Percentiles rank a stretch among this genome's conserved stretches.
Conservation (phyloP, 306 rosid genomes). For the Cicer judaicum region DNA sequence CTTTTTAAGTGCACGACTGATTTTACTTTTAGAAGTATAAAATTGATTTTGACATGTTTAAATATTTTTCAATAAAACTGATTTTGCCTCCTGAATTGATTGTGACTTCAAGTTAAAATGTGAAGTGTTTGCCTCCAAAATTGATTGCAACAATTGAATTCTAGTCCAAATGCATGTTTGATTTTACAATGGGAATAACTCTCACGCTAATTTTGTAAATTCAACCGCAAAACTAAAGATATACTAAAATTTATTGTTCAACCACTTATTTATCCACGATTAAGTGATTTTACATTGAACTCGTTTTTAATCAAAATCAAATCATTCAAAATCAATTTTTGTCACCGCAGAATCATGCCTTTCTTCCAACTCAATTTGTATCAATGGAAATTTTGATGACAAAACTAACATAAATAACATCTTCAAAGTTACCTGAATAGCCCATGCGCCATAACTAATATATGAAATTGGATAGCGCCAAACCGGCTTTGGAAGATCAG, state of each 20-base stretch:
- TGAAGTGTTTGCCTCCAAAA: background rate
- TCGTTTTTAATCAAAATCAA: background rate
- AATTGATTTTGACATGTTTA: background rate
- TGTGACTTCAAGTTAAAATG: no score
- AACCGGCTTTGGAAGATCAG: slow-evolving; percentile 72
- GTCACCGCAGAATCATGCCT: background rate
- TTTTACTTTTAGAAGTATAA: no score
- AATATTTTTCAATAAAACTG: no score
- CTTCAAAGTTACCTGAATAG: slow-evolving; percentile 57
- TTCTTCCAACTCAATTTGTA: background rate
- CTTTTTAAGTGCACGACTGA: background rate
- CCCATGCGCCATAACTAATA: slow-evolving; percentile 68
- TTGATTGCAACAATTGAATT: background rate
- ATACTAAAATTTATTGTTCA: no score
- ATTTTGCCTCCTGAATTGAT: background rate
- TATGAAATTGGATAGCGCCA: slow-evolving; percentile 78
- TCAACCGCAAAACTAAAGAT: no score
- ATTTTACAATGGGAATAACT: no score
- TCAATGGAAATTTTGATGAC: background rate
- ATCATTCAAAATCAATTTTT: background rate
- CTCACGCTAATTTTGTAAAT: no score
- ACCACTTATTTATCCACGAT: background rate
- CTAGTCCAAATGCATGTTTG: background rate
- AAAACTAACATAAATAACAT: no score
- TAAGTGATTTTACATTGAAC: background rate